Base-by-base conservation (phyloP, 176 grass and related monocot species). In the Oryza longistaminata region DNA sequence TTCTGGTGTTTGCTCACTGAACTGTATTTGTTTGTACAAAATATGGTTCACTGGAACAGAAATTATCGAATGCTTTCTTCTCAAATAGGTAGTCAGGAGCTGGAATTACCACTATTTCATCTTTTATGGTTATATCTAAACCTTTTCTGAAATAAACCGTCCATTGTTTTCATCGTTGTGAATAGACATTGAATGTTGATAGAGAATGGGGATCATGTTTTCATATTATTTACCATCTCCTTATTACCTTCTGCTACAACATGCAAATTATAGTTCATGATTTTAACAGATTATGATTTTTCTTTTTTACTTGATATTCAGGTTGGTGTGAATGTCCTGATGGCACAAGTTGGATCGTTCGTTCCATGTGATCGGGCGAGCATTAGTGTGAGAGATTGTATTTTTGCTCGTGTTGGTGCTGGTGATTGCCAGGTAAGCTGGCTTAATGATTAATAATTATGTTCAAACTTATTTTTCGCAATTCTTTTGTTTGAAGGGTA, bases 381-480 rank as follows among this genome's bases (percentile, higher is more conserved):
- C 66, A 53, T 98, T 81, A 98, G 93, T 77, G 86, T 98, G 73
- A 90, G 95, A 70, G 95, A 98, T 90, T 93, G 95, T 83, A 98
- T 98, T 83, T 98, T 98, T 95, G 91, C 95, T 74, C 95, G 95
- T 88, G 93, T 98, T 87, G 95, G 95, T n/a, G 95, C 95, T 82
- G 95, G 95, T 68, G 95, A 98, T 92, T 98, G 95, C 85, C 95
- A 98, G 82, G 93, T 98, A 90, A 95, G 87, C 88, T 74, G 31
- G 46, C 76, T 74, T 44, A 37, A 66, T 53, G 21, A 14, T 79
- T 17, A 40, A 66, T 3, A 7, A 66, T 85, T 64, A 78, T 85
- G 9, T 61, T 75, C 55, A 84, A 25, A 61, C 9, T 82, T 75
- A 52, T 50, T 24, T 61, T 85, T 76, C n/a, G 13, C 34, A 82